Percentiles rank a stretch among this genome's conserved stretches.
Evolutionary conservation across 331 rosid species (phyloP).

Genomic region (Pyracantha coccinea): DNA sequence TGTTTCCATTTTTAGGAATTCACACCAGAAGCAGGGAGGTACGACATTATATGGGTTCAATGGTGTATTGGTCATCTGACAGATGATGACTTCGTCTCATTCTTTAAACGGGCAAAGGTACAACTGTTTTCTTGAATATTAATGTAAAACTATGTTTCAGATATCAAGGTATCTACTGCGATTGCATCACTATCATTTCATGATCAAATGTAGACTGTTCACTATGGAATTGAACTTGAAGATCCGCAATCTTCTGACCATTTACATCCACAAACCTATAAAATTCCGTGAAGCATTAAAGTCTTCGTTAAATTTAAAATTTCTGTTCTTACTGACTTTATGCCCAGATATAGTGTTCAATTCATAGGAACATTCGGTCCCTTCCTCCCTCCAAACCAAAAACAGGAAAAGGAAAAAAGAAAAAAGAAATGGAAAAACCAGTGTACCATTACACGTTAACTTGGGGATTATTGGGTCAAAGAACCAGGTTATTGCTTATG

Average conservation of each 20-base stretch:
- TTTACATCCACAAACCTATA: not conserved
- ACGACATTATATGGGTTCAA: conserved; percentile 94
- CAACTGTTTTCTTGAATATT: not conserved
- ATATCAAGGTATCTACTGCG: not conserved
- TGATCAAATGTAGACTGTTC: not conserved
- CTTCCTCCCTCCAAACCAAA: not conserved
- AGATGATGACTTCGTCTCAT: conserved; percentile 81
- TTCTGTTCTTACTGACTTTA: not conserved
- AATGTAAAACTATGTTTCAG: not conserved
- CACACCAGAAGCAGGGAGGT: conserved; percentile 78
- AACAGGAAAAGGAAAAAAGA: not conserved
- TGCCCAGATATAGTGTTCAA: not conserved
- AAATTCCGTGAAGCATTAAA: not conserved
- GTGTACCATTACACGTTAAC: not conserved
- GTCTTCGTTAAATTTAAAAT: not conserved
- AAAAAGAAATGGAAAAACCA: not conserved
- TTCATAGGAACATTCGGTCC: not conserved
- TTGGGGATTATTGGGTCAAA: not conserved
- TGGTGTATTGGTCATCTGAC: conserved; percentile 98
- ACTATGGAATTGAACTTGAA: not conserved
- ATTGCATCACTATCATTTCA: not conserved
- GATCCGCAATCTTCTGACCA: not conserved
- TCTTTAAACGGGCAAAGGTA: conserved; percentile 88
- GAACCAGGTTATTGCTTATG: not conserved
- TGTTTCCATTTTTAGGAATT: conserved; percentile 48